Evolutionary conservation across 2,329 filamentous ascomycete species (phyloP).

Genomic region (Fusarium burgessii): DNA sequence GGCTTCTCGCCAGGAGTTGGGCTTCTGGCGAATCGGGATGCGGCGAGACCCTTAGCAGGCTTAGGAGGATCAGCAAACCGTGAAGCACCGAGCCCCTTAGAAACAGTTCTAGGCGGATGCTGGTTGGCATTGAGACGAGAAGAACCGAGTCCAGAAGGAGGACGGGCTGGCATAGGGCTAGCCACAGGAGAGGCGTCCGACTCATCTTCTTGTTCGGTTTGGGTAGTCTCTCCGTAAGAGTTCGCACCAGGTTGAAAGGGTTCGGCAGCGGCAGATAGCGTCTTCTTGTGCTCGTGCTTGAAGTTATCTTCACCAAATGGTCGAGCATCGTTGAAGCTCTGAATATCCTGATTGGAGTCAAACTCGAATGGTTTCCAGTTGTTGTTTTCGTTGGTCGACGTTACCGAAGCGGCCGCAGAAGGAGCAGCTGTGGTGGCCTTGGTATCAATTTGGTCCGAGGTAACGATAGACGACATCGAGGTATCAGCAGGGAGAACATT

Average conservation of each 20-base stretch:
- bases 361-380: conserved; percentile 70
- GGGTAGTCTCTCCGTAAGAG: conserved; percentile 44
- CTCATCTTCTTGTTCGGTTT: conserved; percentile 39
- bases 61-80: conserved; percentile 62
- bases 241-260: conserved; percentile 69
- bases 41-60: conserved; percentile 55
- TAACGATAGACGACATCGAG: conserved; percentile 65
- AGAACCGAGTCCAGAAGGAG: conserved; percentile 35
- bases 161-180: conserved; percentile 36
- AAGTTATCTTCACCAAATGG: conserved; percentile 61
- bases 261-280: conserved; percentile 74
- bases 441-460: conserved; percentile 66
- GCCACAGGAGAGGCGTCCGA: conserved; percentile 39
- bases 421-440: conserved; percentile 65
- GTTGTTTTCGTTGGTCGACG: conserved; percentile 64
- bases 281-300: conserved; percentile 61
- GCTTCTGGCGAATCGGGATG: conserved; percentile 59
- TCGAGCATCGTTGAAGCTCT: conserved; percentile 64
- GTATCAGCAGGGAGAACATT: conserved; percentile 59
- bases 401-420: conserved; percentile 65
- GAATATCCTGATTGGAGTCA: conserved; percentile 60
- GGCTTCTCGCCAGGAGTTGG: conserved; percentile 49
- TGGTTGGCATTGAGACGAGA: conserved; percentile 41
- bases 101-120: conserved; percentile 49
- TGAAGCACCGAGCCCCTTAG: conserved; percentile 58